Base-by-base conservation (phyloP, 2,329 filamentous ascomycete genomes). In the Seiridium unicorne region DNA sequence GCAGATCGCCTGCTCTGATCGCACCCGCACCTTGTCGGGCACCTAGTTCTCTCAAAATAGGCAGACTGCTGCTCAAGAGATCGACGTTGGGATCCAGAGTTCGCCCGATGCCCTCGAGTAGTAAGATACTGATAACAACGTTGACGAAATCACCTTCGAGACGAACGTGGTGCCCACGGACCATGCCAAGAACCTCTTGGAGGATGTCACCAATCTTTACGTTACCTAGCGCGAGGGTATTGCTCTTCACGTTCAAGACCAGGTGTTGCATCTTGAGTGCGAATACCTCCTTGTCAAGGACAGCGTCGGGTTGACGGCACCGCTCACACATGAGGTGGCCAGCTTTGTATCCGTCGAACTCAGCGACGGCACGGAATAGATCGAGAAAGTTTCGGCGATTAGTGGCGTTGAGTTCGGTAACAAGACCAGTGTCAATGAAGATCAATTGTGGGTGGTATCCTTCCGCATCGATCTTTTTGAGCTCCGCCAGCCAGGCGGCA, bases 91-190 rank as follows among this genome's bases (percentile, higher is more conserved):
- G 94, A 72, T 98, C 89, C 13, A 99, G 77, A 61, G 83, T 92
- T 62, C 95, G 85, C 0, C 95, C 95, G 69, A 98, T 99, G 5
- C 95, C 95, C 73, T 99, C 95, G 1, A 99, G 82, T 2, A 99
- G 82, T 40, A 99, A 79, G 57, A 98, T 97, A 61, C 92, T 96
- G 61, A 99, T 89, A 36, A 99, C 94, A 4, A 99, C 95, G 71
- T 99, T 99, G 72, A 99, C 93, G 72, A 98, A 99, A 73, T 99
- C 95, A 7, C 95, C 95, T 75, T 99, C 95, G 55, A 99, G 84
- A 7, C 95, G 85, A 3, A 99, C 95, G 71, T 99, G 95, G 73
- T 99, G 95, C 8, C 82, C 80, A 59, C 95, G 87, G 36, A 99
- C 95, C 93, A 99, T 97, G 61, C 84, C 84, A 49, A 99, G 80